These are phyloP conservation scores for Pseudozyma sp. DNA, from an alignment of 1,284 basidiomycete species.

Conservation along the genomic window DNA sequence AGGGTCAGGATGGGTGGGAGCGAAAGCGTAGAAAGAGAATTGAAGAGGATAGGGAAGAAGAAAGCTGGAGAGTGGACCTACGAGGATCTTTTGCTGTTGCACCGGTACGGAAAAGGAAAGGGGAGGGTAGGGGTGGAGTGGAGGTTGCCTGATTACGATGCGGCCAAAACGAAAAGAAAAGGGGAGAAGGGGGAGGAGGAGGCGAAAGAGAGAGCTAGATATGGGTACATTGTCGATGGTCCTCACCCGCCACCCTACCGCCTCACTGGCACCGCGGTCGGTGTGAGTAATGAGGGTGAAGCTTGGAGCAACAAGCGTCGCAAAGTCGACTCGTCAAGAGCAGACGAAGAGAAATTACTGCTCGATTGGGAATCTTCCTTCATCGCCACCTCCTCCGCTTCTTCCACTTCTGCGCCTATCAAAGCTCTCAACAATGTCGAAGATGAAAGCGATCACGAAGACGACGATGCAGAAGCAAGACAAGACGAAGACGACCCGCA, in stretches of 20 bases:
- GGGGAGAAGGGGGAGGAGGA: constrained; percentile 13
- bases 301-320: neutral
- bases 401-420: neutral
- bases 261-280: neutral
- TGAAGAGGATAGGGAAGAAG: constrained; percentile 1
- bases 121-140: constrained; percentile 11
- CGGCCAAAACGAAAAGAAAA: constrained; percentile 15
- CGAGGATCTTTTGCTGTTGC: constrained; percentile 74
- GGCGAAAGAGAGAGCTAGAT: constrained; percentile 32
- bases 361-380: constrained; percentile 42
- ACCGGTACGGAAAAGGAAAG: constrained; percentile 74
- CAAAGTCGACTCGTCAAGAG: neutral
- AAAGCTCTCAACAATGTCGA: neutral
- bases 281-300: neutral
- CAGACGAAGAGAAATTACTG: neutral
- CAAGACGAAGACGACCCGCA: constrained; percentile 75
- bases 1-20: constrained; percentile 70
- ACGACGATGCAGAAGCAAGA: constrained; percentile 15
- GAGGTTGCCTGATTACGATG: constrained; percentile 82
- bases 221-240: constrained; percentile 35
- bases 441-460: neutral
- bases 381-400: constrained; percentile 27
- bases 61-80: constrained; percentile 35
- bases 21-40: neutral
- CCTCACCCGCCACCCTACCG: constrained; percentile 14